These are phyloP conservation scores for Phytopythium cucurbitacearum DNA, from an alignment of 352 stramenopile genomes.

Conservation along the genomic window DNA sequence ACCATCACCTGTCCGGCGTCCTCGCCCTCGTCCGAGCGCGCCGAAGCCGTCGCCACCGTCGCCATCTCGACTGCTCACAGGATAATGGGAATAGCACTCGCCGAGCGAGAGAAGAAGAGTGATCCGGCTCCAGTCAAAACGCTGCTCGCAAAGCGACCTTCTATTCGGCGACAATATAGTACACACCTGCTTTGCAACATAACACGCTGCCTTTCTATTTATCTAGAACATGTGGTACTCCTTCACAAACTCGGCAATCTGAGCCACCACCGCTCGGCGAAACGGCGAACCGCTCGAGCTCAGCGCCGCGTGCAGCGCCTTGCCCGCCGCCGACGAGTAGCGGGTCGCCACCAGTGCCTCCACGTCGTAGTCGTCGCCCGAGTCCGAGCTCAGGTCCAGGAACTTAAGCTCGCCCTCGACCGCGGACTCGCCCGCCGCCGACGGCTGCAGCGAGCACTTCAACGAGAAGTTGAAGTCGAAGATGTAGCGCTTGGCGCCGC, in stretches of 20 bases:
- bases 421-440: conserved; percentile 13
- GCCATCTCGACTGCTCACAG: conserved; percentile 12
- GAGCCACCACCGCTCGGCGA: conserved; percentile 41
- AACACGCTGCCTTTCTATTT: no score
- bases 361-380: conserved; percentile 60
- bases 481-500: conserved; percentile 92
- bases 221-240: conserved; percentile 72
- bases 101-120: no score
- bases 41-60: conserved; percentile 11
- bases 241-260: conserved; percentile 58
- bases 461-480: conserved; percentile 79
- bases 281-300: conserved; percentile 48
- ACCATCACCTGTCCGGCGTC: conserved; percentile 59
- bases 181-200: no score
- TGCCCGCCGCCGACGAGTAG: conserved; percentile 64
- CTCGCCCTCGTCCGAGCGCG: conserved; percentile 14
- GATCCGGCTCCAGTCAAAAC: neutral
- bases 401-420: conserved; percentile 67
- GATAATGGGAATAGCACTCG: no score
- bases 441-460: conserved; percentile 29
- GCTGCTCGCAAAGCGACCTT: no score
- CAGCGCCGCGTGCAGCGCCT: conserved; percentile 63
- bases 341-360: conserved; percentile 62
- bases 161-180: no score
- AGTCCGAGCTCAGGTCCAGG: conserved; percentile 80